These are phyloP conservation scores for Paracamarosporium sp. DNA, from an alignment of 2,329 filamentous ascomycete species.

Conservation along the genomic window DNA sequence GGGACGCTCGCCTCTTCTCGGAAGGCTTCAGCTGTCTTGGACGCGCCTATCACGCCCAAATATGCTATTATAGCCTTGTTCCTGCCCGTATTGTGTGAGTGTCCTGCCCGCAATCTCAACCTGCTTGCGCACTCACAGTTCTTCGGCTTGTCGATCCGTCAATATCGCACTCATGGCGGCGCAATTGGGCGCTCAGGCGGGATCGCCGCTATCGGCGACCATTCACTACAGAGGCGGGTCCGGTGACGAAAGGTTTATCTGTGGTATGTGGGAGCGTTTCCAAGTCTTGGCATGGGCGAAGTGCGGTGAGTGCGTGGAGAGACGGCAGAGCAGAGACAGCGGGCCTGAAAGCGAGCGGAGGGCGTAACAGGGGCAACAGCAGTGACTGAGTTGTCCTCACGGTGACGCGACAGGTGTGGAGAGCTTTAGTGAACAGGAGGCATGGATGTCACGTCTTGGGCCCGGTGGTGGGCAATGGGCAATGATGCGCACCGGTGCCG, in stretches of 20 bases:
- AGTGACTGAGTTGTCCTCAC: neutral
- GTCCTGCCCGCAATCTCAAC: constrained; percentile 8
- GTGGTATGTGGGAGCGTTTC: constrained; percentile 17
- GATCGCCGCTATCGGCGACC: constrained; percentile 32
- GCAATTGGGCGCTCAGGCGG: constrained; percentile 32
- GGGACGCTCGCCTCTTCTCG: constrained; percentile 78
- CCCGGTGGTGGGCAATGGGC: neutral
- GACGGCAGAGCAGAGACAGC: neutral
- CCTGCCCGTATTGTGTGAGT: constrained; percentile 54
- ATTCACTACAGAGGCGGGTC: constrained; percentile 28
- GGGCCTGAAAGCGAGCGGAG: neutral
- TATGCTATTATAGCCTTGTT: constrained; percentile 96
- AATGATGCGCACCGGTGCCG: constrained; percentile 8
- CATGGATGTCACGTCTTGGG: neutral
- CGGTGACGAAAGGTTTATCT: constrained; percentile 8
- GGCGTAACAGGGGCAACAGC: neutral
- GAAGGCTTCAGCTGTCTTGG: constrained; percentile 72
- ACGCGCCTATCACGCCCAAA: constrained; percentile 74
- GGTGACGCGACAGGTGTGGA: constrained; percentile 2
- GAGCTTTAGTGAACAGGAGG: neutral
- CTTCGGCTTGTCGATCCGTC: constrained; percentile 82
- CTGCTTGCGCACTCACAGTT: constrained; percentile 69
- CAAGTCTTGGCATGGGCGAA: constrained; percentile 25
- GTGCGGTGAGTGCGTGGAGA: constrained; percentile 18
- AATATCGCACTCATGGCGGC: constrained; percentile 74